Conservation (phyloP, 1,139 yeast species). For the Kodamaea derodonti region DNA sequence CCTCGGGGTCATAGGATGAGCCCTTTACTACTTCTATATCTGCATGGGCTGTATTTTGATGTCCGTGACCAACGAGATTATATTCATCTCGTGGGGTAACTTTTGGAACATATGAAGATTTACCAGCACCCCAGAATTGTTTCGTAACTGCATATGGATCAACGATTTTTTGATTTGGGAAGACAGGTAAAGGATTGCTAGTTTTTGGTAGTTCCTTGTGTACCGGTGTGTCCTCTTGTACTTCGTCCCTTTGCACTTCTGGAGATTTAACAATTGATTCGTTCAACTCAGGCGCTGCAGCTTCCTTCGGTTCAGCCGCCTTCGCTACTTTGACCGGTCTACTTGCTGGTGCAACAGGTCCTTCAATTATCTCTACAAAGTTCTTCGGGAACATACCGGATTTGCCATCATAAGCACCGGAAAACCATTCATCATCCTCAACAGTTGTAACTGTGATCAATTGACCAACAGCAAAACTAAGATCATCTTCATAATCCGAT, state of each 20-base stretch:
- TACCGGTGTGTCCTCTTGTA: conserved; percentile 1
- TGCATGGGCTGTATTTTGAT: conserved; percentile 20
- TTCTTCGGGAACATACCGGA: conserved; percentile 86
- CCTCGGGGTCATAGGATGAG: conserved; percentile 15
- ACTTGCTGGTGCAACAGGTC: conserved; percentile 8
- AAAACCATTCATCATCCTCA: conserved; percentile 91
- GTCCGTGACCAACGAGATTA: conserved; percentile 29
- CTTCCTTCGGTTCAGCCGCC: not conserved
- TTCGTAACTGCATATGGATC: conserved; percentile 45
- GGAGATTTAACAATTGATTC: not conserved
- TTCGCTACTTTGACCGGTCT: not conserved
- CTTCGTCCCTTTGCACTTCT: not conserved
- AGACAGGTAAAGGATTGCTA: conserved; percentile 17
- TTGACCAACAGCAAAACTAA: conserved; percentile 66
- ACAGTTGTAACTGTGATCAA: conserved; percentile 66
- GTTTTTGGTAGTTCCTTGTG: not conserved
- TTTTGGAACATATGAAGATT: conserved; percentile 44
- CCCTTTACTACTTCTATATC: conserved; percentile 25
- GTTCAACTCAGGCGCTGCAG: not conserved
- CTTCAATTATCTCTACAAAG: conserved; percentile 52
- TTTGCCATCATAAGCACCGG: conserved; percentile 57
- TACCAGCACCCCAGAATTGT: conserved; percentile 39
- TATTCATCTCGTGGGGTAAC: conserved; percentile 41
- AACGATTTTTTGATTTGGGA: conserved; percentile 26
- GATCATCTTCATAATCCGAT: conserved; percentile 83